A percentile compares a stretch with the other conserved stretches of the same genome.
Conservation (phyloP, 2,329 filamentous ascomycete genomes). For the Fusarium sp. region DNA sequence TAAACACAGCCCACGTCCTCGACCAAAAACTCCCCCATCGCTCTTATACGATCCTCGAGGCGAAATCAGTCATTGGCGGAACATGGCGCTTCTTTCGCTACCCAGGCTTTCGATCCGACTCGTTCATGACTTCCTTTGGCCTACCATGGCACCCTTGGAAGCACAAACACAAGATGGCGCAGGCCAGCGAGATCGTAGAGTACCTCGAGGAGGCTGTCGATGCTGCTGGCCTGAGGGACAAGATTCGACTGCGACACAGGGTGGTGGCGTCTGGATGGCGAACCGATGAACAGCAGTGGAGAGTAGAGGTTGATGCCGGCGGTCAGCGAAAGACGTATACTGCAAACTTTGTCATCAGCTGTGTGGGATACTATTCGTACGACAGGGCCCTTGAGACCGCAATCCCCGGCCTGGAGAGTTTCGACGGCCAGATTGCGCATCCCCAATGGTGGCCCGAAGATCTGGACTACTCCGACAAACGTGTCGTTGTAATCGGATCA, state of each 20-base stretch:
- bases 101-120: slow-evolving; percentile 75
- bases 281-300: slow-evolving; percentile 65
- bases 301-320: slow-evolving; percentile 53
- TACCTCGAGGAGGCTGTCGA: slow-evolving; percentile 64
- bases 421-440: slow-evolving; percentile 71
- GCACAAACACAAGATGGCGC: slow-evolving; percentile 60
- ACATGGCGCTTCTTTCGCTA: slow-evolving; percentile 84
- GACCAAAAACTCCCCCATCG: slow-evolving; percentile 64
- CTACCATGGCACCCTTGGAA: slow-evolving; percentile 79
- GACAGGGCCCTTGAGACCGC: slow-evolving; percentile 64
- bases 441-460: slow-evolving; percentile 81
- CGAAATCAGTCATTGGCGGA: slow-evolving; percentile 71
- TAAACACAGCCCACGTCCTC: slow-evolving; percentile 76
- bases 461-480: slow-evolving; percentile 71
- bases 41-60: slow-evolving; percentile 73
- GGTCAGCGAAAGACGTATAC: slow-evolving; percentile 43
- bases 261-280: slow-evolving; percentile 63
- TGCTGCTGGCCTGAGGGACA: slow-evolving; percentile 60
- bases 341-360: slow-evolving; percentile 66
- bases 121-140: slow-evolving; percentile 68
- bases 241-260: slow-evolving; percentile 62
- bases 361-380: slow-evolving; percentile 78
- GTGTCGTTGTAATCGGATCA: slow-evolving; percentile 76
- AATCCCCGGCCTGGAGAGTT: slow-evolving; percentile 74
- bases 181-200: slow-evolving; percentile 59